phyloP scores from a whole-genome alignment of 2,329 filamentous ascomycete species.

The Sphaerostilbella broomeana region DNA sequence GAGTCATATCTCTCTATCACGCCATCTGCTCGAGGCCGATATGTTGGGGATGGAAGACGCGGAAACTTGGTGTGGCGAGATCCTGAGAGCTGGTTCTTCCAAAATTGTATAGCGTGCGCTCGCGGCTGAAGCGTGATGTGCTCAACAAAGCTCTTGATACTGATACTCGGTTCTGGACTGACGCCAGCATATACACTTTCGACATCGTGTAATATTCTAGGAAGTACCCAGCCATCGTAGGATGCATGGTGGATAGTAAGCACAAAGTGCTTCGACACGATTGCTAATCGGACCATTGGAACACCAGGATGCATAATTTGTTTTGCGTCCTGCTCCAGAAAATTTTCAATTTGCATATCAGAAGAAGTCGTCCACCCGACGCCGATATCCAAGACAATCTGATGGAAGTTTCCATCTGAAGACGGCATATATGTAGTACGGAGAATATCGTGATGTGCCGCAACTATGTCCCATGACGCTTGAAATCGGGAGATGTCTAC shows the following conservation, averaged over 20 bases:
- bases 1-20: neutral
- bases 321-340: neutral
- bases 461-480: constrained; percentile 24
- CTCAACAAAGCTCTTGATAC: constrained; percentile 5
- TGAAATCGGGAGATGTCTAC: constrained; percentile 19
- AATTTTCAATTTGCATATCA: neutral
- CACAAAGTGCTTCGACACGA: constrained; percentile 18
- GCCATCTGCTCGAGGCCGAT: neutral
- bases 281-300: neutral
- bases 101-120: constrained; percentile 23
- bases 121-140: constrained; percentile 15
- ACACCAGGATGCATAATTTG: neutral
- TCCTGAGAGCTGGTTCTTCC: neutral
- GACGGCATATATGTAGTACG: constrained; percentile 27
- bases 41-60: neutral
- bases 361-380: constrained; percentile 14
- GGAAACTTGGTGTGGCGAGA: neutral
- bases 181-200: constrained; percentile 16
- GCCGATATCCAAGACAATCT: constrained; percentile 14
- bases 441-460: constrained; percentile 25
- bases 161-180: neutral
- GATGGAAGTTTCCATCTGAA: constrained; percentile 3
- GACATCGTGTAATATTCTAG: constrained; percentile 24
- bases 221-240: constrained; percentile 31
- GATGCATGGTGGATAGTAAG: constrained; percentile 34